Percentiles rank a stretch among this genome's conserved stretches.
Evolutionary conservation across 2,329 filamentous ascomycete species (phyloP).

Genomic region (Hypoxylon sp.): DNA sequence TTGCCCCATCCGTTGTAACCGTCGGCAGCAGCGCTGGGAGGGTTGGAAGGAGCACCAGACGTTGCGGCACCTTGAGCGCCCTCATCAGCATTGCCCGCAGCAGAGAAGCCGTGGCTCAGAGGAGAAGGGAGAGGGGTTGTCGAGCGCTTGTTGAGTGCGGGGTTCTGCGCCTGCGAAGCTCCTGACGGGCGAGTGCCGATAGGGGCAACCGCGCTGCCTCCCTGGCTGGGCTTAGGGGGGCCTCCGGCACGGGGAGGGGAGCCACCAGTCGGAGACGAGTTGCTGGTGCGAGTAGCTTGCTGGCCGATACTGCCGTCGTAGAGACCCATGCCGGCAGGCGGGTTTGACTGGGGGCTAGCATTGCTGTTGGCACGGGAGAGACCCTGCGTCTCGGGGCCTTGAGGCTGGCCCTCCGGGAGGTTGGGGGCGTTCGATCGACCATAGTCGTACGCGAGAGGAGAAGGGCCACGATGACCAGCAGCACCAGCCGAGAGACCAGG

Average conservation of each 20-base stretch:
- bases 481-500: conserved; percentile 70
- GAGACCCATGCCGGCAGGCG: conserved; percentile 63
- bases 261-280: conserved; percentile 79
- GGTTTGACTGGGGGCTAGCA: conserved; percentile 79
- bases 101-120: conserved; percentile 75
- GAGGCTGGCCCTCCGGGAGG: conserved; percentile 53
- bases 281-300: conserved; percentile 79
- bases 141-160: conserved; percentile 77
- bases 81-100: conserved; percentile 58
- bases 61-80: conserved; percentile 45
- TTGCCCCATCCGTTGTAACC: conserved; percentile 75
- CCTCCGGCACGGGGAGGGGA: conserved; percentile 78
- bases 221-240: conserved; percentile 61
- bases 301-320: conserved; percentile 68
- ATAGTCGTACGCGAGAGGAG: conserved; percentile 79
- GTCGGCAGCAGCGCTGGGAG: conserved; percentile 55
- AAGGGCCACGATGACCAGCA: conserved; percentile 74
- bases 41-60: conserved; percentile 65
- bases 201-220: conserved; percentile 77
- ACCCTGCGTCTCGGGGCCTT: conserved; percentile 56
- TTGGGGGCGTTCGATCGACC: conserved; percentile 54
- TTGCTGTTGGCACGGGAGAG: conserved; percentile 83
- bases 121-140: conserved; percentile 94
- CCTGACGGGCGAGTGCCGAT: conserved; percentile 88
- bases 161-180: conserved; percentile 61